phyloP scores from a whole-genome alignment of 1,284 basidiomycete species.

The Tilletia caries region DNA sequence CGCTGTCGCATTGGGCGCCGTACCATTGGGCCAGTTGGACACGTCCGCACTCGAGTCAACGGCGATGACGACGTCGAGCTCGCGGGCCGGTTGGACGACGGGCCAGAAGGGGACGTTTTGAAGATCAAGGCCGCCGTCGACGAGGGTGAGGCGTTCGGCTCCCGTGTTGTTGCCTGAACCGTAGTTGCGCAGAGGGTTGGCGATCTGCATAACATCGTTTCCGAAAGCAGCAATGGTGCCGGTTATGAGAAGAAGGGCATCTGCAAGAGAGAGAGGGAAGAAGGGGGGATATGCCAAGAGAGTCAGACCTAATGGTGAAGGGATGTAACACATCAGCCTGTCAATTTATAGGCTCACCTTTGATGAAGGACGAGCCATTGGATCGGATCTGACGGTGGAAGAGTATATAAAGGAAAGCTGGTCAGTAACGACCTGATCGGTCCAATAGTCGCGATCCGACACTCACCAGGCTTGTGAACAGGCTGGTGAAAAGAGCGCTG shows the following conservation, averaged over 20 bases:
- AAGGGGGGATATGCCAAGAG: background rate
- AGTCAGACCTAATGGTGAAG: background rate
- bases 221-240: background rate
- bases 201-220: constrained; percentile 1
- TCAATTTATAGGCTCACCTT: constrained; percentile 13
- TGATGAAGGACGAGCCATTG: constrained; percentile 30
- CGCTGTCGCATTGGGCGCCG: constrained; percentile 54
- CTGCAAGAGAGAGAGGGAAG: background rate
- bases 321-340: too few relatives aligned
- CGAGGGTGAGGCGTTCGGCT: constrained; percentile 21
- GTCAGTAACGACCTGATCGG: background rate
- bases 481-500: constrained; percentile 54
- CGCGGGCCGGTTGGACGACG: constrained; percentile 65
- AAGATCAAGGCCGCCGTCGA: constrained; percentile 44
- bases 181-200: constrained; percentile 16
- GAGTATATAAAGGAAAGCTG: background rate
- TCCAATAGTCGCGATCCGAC: too few relatives aligned
- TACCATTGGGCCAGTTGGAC: constrained; percentile 64
- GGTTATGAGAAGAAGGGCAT: constrained; percentile 7
- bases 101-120: constrained; percentile 67
- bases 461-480: constrained; percentile 38
- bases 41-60: constrained; percentile 64
- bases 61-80: constrained; percentile 68
- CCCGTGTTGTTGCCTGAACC: constrained; percentile 45
- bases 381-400: constrained; percentile 18